Percentiles rank a stretch among this genome's conserved stretches.
phyloP scores from a whole-genome alignment of 176 grass and related monocot genomes.

The Themeda triandra region DNA sequence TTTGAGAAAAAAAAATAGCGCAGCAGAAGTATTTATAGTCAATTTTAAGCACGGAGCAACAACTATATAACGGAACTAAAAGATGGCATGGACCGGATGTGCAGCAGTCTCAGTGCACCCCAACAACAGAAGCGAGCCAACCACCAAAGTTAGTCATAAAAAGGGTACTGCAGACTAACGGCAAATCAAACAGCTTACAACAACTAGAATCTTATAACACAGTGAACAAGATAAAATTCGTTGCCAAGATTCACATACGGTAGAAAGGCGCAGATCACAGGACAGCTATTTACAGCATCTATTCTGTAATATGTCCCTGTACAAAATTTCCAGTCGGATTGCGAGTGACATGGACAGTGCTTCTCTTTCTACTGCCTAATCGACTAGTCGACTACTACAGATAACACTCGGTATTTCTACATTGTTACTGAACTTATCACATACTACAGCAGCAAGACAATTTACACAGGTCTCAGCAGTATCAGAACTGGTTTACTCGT shows the following conservation, averaged over 20 bases:
- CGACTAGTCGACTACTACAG: background rate
- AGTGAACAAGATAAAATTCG: background rate
- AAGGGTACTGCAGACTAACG: background rate
- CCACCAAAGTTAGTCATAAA: background rate
- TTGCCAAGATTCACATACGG: background rate
- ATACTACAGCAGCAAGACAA: background rate
- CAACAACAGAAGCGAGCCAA: background rate
- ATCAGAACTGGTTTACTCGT: conserved; percentile 25
- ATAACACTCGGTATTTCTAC: conserved; percentile 18
- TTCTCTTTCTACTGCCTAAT: conserved; percentile 22
- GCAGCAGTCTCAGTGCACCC: background rate
- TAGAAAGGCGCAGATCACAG: conserved; percentile 32
- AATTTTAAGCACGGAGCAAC: too few relatives aligned
- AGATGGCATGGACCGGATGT: background rate
- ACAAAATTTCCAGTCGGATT: conserved; percentile 39
- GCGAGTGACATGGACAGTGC: conserved; percentile 20
- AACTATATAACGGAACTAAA: background rate
- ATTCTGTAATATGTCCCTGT: conserved; percentile 23
- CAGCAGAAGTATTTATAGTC: background rate
- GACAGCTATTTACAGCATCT: conserved; percentile 41
- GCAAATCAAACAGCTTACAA: background rate
- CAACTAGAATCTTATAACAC: too few relatives aligned
- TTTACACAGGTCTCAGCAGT: conserved; percentile 14
- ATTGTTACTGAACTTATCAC: background rate
- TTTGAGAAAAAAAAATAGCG: too few relatives aligned